phyloP scores from a whole-genome alignment of 208 protist genomes.

The Trypanosoma theileri region DNA sequence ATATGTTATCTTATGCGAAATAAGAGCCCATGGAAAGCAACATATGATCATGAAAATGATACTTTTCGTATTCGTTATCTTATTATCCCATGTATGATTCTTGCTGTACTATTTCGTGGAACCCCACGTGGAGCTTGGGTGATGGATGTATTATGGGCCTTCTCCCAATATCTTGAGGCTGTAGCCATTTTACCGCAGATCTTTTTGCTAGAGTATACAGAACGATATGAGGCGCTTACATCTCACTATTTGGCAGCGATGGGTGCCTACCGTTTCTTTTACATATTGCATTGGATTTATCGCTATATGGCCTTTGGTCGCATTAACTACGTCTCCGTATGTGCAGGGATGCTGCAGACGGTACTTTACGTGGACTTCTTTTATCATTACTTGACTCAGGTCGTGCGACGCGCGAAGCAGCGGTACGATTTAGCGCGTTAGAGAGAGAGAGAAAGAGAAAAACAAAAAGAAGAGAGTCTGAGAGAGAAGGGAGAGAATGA shows the following conservation, averaged over 20 bases:
- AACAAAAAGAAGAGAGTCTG: background rate
- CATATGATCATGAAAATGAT: constrained; percentile 90
- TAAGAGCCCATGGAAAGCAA: constrained; percentile 89
- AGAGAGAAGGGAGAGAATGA: constrained; percentile 2
- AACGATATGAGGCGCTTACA: constrained; percentile 93
- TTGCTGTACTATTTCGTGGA: constrained; percentile 75
- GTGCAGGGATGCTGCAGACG: constrained; percentile 90
- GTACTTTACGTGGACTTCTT: constrained; percentile 96
- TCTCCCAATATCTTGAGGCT: constrained; percentile 95
- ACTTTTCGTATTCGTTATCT: constrained; percentile 91
- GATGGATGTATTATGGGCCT: constrained; percentile 92
- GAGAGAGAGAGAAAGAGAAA: background rate
- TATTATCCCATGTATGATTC: constrained; percentile 71
- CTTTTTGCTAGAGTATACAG: constrained; percentile 93
- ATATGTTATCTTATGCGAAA: constrained; percentile 94
- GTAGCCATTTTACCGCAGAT: constrained; percentile 97
- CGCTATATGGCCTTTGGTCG: constrained; percentile 71
- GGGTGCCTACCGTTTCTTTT: constrained; percentile 93
- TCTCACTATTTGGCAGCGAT: constrained; percentile 95
- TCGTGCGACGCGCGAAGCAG: constrained; percentile 74
- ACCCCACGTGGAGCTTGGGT: constrained; percentile 33
- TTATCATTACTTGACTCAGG: constrained; percentile 93
- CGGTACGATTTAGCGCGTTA: constrained; percentile 76
- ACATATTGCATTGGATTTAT: constrained; percentile 95
- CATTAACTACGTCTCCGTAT: constrained; percentile 73